These are phyloP conservation scores for Albatrellus sp. DNA, from an alignment of 1,284 basidiomycete species.

Conservation along the genomic window DNA sequence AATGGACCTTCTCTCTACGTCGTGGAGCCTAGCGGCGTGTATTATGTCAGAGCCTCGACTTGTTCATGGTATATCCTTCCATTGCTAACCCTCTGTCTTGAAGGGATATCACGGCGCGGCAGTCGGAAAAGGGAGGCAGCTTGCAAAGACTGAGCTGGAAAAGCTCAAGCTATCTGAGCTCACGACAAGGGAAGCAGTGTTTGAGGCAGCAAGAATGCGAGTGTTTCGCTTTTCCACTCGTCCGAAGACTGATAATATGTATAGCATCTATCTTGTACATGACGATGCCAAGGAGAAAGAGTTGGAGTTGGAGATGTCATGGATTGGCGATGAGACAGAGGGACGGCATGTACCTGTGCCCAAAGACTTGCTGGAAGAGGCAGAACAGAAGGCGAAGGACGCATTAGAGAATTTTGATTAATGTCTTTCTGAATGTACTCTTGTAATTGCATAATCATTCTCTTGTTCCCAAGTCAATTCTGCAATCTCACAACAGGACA, in stretches of 20 bases:
- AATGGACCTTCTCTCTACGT: slow-evolving; percentile 82
- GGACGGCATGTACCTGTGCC: slow-evolving; percentile 78
- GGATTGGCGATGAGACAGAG: slow-evolving; percentile 84
- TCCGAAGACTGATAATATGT: neutral
- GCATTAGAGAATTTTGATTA: slow-evolving; percentile 84
- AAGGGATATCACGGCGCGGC: slow-evolving; percentile 91
- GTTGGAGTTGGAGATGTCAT: slow-evolving; percentile 96
- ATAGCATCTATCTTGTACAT: slow-evolving; percentile 92
- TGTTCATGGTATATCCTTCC: neutral
- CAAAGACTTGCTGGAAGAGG: slow-evolving; percentile 73
- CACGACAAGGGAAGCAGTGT: slow-evolving; percentile 74
- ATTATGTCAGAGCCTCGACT: slow-evolving; percentile 40
- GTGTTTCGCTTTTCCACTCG: slow-evolving; percentile 18
- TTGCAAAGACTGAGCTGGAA: slow-evolving; percentile 97
- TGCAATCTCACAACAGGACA: neutral
- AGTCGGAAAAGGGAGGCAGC: slow-evolving; percentile 90
- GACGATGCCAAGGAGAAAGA: slow-evolving; percentile 97
- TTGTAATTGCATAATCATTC: slow-evolving; percentile 9
- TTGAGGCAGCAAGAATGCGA: slow-evolving; percentile 91
- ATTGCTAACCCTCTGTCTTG: neutral
- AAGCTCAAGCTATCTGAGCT: slow-evolving; percentile 82
- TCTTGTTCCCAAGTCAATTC: neutral
- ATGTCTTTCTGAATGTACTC: slow-evolving; percentile 14
- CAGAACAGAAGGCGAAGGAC: slow-evolving; percentile 82
- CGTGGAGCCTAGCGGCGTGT: slow-evolving; percentile 92